A percentile compares a stretch with the other conserved stretches of the same genome.
These are phyloP conservation scores for Cenchrus purpureus DNA, from an alignment of 176 grass and related monocot species.

Conservation along the genomic window DNA sequence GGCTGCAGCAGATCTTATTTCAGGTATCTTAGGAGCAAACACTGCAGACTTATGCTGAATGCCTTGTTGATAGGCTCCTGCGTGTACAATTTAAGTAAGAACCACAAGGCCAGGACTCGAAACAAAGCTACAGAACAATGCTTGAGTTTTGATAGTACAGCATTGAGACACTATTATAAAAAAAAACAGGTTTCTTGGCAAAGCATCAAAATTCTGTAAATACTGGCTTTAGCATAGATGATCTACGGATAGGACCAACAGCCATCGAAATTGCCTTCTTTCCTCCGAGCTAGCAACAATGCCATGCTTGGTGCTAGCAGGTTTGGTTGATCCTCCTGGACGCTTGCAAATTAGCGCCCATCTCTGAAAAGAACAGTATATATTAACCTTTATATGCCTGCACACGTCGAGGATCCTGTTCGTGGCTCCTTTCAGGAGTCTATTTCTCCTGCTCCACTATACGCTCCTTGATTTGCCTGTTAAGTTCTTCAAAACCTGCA, in stretches of 20 bases:
- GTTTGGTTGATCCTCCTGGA: conserved; percentile 49
- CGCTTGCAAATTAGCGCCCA: conserved; percentile 75
- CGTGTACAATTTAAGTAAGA: conserved; percentile 36
- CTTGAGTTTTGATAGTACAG: background rate
- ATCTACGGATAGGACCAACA: conserved; percentile 43
- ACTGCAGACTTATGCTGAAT: conserved; percentile 43
- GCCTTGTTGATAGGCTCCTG: conserved; percentile 41
- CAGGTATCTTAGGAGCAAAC: conserved; percentile 32
- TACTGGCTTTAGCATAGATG: conserved; percentile 50
- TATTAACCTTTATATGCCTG: background rate
- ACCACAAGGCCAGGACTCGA: background rate
- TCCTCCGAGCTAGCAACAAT: conserved; percentile 54
- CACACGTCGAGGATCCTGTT: no score
- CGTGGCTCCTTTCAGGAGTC: no score
- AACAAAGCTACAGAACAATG: no score
- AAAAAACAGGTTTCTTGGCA: background rate
- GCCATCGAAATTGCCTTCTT: conserved; percentile 64
- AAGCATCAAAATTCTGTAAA: conserved; percentile 5
- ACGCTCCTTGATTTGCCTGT: no score
- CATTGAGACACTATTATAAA: no score
- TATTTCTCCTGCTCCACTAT: no score
- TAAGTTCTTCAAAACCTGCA: no score
- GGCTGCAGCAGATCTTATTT: conserved; percentile 18
- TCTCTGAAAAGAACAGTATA: conserved; percentile 64
- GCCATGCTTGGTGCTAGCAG: conserved; percentile 43